Evolutionary conservation across 371 early-diverging fungal species (phyloP), one percentile per base, ranked within the genome.

Genomic region (Lichtheimia corymbifera): DNA sequence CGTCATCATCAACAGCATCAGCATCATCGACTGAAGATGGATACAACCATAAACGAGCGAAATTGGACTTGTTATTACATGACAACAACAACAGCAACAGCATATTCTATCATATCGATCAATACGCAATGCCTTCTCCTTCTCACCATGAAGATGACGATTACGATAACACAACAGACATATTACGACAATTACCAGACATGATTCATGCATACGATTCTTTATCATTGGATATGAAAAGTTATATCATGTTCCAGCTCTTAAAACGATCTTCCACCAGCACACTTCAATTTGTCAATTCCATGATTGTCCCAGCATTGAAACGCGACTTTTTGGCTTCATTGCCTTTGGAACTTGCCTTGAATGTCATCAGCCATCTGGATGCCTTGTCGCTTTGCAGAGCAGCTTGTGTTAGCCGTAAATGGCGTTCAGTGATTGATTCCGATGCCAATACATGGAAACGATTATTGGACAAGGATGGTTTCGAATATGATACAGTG

Each of bases 301-400:
- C 89, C 17, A 76, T 90, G 15, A 85, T 96, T 54, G 75, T 88
- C 43, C 93, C 96, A 1, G 87, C 86, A 4, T 78, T 97, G 52
- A 92, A 93, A 69, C 86, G 87, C 50, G 97, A 98, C 76, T 93
- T 95, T 66, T 57, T 97, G 12, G 81, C 83, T 4, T 76, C 82
- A 7, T 68, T 97, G 58, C 98, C 98, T 0, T 63, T 79, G 12
- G 91, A 92, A 62, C 77, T 96, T 18, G 75, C 88, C 11, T 78
- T 85, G 45, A 85, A 91, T 50, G 83, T 97, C 53, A 79, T 97
- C 13, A 71, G 80, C 20, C 92, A 87, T 65, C 82, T 98, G 62
- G 97, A 97, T 63, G 75, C 88, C 7, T 70, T 72, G 20, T 83
- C 93, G 28, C 80, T 98, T 27, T 91, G 92, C 63, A 85, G 90